phyloP scores from a whole-genome alignment of 768 basidiomycete genomes.

The Favolaschia claudopus region DNA sequence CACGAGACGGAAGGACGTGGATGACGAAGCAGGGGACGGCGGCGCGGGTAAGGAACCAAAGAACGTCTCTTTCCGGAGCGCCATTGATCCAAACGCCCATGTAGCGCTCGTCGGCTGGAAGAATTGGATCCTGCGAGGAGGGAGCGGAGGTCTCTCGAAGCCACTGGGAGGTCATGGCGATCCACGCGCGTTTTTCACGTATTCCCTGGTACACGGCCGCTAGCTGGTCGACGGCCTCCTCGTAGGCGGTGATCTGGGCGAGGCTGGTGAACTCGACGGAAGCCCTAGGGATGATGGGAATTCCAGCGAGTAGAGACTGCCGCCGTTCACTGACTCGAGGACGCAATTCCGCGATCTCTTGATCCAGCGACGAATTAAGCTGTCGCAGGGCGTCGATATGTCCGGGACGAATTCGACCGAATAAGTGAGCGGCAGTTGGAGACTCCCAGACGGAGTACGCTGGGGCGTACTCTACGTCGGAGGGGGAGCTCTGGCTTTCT shows the following conservation, averaged over 20 bases:
- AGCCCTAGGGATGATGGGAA: too few relatives aligned
- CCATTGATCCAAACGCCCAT: background rate
- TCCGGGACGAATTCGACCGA: background rate
- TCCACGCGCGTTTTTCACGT: background rate
- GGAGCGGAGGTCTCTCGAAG: background rate
- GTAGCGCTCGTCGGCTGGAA: background rate
- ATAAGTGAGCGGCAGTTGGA: background rate
- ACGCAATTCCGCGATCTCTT: too few relatives aligned
- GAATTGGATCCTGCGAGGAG: too few relatives aligned
- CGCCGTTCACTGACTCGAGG: too few relatives aligned
- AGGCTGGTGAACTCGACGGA: too few relatives aligned
- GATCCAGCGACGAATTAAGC: background rate
- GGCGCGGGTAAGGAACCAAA: background rate
- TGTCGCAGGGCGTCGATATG: background rate
- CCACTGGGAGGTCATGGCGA: too few relatives aligned
- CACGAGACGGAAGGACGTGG: too few relatives aligned
- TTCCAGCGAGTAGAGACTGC: too few relatives aligned
- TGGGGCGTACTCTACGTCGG: background rate
- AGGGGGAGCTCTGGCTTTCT: background rate
- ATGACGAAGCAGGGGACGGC: background rate
- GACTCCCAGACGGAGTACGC: slow-evolving; percentile 4
- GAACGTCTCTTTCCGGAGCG: background rate
- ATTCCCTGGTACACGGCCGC: background rate
- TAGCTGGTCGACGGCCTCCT: background rate
- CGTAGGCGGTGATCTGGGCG: too few relatives aligned